Base-by-base conservation (phyloP, 2,329 filamentous ascomycete genomes). In the Calonectria pseudoreteaudii region DNA sequence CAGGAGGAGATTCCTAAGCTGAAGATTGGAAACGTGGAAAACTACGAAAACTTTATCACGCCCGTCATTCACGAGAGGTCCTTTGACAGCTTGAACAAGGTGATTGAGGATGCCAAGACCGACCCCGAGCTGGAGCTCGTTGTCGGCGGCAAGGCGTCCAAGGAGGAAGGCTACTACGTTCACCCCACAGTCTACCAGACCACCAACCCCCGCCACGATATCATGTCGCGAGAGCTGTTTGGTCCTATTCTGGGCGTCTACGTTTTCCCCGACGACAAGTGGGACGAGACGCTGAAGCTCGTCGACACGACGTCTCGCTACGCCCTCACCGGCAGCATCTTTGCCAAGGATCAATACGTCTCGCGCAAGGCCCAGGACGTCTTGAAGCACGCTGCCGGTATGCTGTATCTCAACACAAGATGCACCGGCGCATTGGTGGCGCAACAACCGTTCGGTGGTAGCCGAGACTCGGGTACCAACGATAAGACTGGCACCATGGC, bases 401-500 rank as follows among this genome's bases (percentile, higher is more conserved):
- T 77, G 74, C 52, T 78, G 0, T 78, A 95, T 85, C 94, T 95
- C 80, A 95, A 95, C 85, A 88, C 95, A 82, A 95, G 78, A 41
- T 78, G 75, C 78, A 93, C 91, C 0, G 92, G 91, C 36, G 91
- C 91, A 2, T 89, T 93, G 16, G 91, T 93, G 2, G 92, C 91
- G 10, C 91, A 93, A 82, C 92, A 93, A 82, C 91, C 92, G 1
- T 93, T 93, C 80, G 92, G 92, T 13, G 92, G 92, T 49, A 88
- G 89, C 10, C 86, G 92, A 71, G 90, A 90, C 2, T 92, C 90
- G 74, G 92, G 92, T 6, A 93, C 92, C 26, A 93, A 93, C 80
- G 92, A 93, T 82, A 93, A 93, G 87, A 91, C 91, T 7, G 91
- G 91, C 8, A 91, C 90, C 71, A 84, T 86, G 75, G 90, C 89